Evolutionary conservation across 345 rosid species (phyloP).

Genomic region (Brassica rapa): DNA sequence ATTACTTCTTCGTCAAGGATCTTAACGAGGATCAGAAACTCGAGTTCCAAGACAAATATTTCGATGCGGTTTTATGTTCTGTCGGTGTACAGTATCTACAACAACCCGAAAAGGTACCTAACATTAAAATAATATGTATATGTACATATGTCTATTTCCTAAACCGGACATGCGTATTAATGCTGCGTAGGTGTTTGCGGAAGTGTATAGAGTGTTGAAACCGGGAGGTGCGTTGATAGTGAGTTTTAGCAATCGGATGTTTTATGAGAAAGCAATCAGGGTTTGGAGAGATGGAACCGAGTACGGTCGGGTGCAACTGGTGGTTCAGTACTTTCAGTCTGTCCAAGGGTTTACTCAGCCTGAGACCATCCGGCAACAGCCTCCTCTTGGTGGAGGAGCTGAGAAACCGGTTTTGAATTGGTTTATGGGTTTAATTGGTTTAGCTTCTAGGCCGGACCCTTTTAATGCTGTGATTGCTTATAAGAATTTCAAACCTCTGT

Average conservation of each 20-base stretch:
- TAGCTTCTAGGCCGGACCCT: conserved; percentile 68
- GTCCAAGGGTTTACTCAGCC: conserved; percentile 75
- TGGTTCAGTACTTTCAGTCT: conserved; percentile 75
- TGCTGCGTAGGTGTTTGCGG: conserved; percentile 59
- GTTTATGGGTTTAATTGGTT: conserved; percentile 55
- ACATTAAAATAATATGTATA: neutral
- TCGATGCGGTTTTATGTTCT: conserved; percentile 76
- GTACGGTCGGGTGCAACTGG: conserved; percentile 67
- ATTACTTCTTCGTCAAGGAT: conserved; percentile 51
- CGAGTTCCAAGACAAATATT: conserved; percentile 54
- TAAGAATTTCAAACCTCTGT: conserved; percentile 75
- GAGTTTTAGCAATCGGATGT: conserved; percentile 89
- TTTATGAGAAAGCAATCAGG: conserved; percentile 83
- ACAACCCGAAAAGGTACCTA: conserved; percentile 75
- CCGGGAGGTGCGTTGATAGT: conserved; percentile 81
- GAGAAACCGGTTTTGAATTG: conserved; percentile 47
- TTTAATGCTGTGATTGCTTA: conserved; percentile 83
- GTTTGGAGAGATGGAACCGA: conserved; percentile 85
- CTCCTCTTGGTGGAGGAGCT: conserved; percentile 48
- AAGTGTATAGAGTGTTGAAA: conserved; percentile 69
- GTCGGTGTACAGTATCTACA: conserved; percentile 90
- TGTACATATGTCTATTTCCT: neutral
- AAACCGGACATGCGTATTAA: neutral
- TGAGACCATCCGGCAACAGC: conserved; percentile 57
- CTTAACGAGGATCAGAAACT: conserved; percentile 65